Percentiles rank a stretch among this genome's conserved stretches.
These are phyloP conservation scores for Hyphopichia pseudoburtonii DNA, from an alignment of 1,139 yeast genomes.

Conservation along the genomic window DNA sequence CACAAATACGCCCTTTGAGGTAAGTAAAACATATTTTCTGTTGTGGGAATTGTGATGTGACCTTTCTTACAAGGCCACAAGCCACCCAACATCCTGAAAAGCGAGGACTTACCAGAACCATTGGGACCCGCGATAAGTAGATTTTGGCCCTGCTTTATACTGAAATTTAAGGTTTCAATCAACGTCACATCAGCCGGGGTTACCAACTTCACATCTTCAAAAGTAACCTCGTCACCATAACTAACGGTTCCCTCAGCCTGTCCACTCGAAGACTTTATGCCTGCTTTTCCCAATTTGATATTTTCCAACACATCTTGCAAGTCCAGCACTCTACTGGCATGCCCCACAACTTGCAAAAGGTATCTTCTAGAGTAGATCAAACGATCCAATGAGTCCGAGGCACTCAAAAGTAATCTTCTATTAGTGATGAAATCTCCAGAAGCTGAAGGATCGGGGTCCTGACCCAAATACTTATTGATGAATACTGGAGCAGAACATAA, in stretches of 20 bases:
- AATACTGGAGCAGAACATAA: constrained; percentile 90
- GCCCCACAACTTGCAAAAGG: constrained; percentile 82
- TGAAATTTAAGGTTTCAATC: constrained; percentile 64
- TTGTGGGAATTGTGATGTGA: constrained; percentile 63
- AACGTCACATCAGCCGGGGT: constrained; percentile 84
- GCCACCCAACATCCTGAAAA: constrained; percentile 88
- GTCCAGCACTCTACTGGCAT: constrained; percentile 71
- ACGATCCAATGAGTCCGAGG: constrained; percentile 87
- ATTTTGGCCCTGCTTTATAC: constrained; percentile 80
- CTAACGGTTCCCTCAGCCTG: constrained; percentile 22
- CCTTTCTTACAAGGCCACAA: constrained; percentile 84
- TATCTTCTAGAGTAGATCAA: constrained; percentile 83
- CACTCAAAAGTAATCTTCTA: constrained; percentile 78
- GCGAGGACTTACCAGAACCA: constrained; percentile 92
- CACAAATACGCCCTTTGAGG: constrained; percentile 92
- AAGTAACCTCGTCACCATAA: constrained; percentile 61
- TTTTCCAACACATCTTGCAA: constrained; percentile 65
- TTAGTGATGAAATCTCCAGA: constrained; percentile 87
- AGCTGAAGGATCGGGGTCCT: constrained; percentile 49
- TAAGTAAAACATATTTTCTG: constrained; percentile 75
- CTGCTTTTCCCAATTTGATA: constrained; percentile 33
- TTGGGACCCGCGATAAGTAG: constrained; percentile 91
- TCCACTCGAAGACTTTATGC: constrained; percentile 20
- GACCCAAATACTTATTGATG: constrained; percentile 56
- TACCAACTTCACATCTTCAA: constrained; percentile 70